Evolutionary conservation across 2,329 filamentous ascomycete species (phyloP), one percentile per base, ranked within the genome.

Genomic region (Metarhizium sp.): DNA sequence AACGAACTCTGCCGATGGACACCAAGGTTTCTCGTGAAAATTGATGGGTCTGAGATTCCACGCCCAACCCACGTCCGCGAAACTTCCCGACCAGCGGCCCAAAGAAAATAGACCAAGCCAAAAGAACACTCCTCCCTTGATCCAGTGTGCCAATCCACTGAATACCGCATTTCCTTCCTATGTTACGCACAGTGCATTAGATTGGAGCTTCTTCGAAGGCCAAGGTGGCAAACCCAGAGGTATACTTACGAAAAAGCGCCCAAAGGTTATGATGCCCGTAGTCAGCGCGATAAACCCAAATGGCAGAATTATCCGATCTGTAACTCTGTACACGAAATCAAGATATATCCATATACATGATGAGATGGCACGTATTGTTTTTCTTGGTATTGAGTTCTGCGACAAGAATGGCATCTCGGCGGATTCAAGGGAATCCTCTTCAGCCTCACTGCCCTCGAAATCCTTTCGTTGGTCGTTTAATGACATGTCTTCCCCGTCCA

Each of bases 111-210:
- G 72, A 8, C 92, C 92, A 59, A 95, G 89, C 85, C 90, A 94
- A 73, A 96, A 90, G 76, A 97, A 97, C 54, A 97, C 87, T 3
- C 89, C 89, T 49, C 92, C 92, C 69, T 97, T 97, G 69, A 96
- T 85, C 75, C 90, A 96, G 67, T 97, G 92, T 7, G 92, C 92
- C 46, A 96, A 77, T 2, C 92, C 90, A 62, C 85, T 92, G 75
- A 92, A 95, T 56, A 96, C 75, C 2, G 77, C 76, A 25, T 70
- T 69, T 5, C 81, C 86, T 68, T 87, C 85, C 87, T 91, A 60
- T 52, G n/a, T 48, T 7, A 43, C 13, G n/a, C 14, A 51, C 10
- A 18, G 14, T 20, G n/a, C 8, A 42, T 51, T 34, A 52, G 43
- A 18, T n/a, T n/a, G 30, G 2, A 38, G 10, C 11, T 36, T 42